These are phyloP conservation scores for Pyricularia sp. DNA, from an alignment of 2,329 filamentous ascomycete genomes.

Conservation along the genomic window DNA sequence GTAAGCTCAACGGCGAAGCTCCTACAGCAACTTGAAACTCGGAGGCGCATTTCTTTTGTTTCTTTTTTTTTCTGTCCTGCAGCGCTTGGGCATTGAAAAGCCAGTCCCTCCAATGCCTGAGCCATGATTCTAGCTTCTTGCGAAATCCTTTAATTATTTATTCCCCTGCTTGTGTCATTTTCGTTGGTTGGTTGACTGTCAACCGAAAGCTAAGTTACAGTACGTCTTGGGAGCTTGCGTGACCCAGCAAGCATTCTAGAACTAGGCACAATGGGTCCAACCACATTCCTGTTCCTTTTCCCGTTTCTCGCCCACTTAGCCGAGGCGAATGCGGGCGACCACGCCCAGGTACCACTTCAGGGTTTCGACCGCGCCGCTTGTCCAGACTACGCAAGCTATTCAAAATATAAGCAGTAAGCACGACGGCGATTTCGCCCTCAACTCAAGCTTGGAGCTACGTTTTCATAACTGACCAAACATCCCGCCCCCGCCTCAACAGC, in stretches of 20 bases:
- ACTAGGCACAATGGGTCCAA: neutral
- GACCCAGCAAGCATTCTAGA: no score
- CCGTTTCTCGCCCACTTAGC: constrained; percentile 6
- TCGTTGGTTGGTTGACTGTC: neutral
- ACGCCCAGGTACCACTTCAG: constrained; percentile 19
- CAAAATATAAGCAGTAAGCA: constrained; percentile 47
- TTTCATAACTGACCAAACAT: neutral
- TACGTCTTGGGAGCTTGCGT: no score
- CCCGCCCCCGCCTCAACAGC: constrained; percentile 31
- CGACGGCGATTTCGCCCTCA: neutral
- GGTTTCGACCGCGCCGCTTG: constrained; percentile 35
- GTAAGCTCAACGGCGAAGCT: neutral
- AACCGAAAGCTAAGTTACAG: neutral
- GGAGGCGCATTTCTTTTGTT: neutral
- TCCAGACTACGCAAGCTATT: constrained; percentile 55
- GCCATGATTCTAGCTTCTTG: neutral
- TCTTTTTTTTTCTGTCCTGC: neutral
- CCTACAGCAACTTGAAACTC: neutral
- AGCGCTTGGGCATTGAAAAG: neutral
- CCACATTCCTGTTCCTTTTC: neutral
- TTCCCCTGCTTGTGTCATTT: neutral
- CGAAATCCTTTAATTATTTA: neutral
- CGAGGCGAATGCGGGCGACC: constrained; percentile 7
- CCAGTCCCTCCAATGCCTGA: neutral
- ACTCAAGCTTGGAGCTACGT: neutral